phyloP scores from a whole-genome alignment of 1,139 yeast genomes.

The Geotrichum reessii region DNA sequence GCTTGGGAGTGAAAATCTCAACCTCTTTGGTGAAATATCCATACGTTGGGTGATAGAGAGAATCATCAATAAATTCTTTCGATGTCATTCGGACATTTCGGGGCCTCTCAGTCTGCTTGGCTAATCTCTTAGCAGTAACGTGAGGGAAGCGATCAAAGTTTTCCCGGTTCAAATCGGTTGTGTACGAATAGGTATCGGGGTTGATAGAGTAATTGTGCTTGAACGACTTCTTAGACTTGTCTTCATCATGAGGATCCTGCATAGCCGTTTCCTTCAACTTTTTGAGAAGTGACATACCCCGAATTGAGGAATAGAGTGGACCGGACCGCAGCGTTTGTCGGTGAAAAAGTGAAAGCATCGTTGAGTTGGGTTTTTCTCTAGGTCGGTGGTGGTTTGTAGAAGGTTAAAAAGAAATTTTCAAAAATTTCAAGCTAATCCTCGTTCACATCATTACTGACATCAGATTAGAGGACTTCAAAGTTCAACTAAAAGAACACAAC shows the following conservation, averaged over 20 bases:
- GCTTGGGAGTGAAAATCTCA: constrained; percentile 53
- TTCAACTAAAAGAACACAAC: background rate
- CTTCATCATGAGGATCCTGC: constrained; percentile 10
- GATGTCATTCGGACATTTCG: constrained; percentile 60
- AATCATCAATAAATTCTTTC: constrained; percentile 78
- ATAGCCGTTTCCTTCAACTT: constrained; percentile 2
- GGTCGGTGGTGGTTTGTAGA: background rate
- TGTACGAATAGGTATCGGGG: constrained; percentile 33
- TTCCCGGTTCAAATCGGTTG: constrained; percentile 33
- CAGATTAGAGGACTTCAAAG: background rate
- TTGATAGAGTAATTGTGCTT: constrained; percentile 33
- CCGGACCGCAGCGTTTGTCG: background rate
- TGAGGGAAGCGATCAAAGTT: constrained; percentile 44
- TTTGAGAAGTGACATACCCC: background rate
- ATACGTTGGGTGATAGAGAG: constrained; percentile 71
- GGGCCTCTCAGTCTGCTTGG: constrained; percentile 50
- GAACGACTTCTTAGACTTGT: constrained; percentile 3
- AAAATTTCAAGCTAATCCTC: background rate
- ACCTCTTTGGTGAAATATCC: constrained; percentile 79
- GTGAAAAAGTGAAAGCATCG: background rate
- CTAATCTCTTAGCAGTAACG: constrained; percentile 45
- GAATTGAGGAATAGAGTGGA: background rate
- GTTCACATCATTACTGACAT: background rate
- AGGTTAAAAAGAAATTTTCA: background rate
- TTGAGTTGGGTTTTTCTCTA: background rate